A percentile compares a stretch with the other conserved stretches of the same genome.
These are phyloP conservation scores for Arctium lappa DNA, from an alignment of 129 eudicot genomes.

Conservation along the genomic window DNA sequence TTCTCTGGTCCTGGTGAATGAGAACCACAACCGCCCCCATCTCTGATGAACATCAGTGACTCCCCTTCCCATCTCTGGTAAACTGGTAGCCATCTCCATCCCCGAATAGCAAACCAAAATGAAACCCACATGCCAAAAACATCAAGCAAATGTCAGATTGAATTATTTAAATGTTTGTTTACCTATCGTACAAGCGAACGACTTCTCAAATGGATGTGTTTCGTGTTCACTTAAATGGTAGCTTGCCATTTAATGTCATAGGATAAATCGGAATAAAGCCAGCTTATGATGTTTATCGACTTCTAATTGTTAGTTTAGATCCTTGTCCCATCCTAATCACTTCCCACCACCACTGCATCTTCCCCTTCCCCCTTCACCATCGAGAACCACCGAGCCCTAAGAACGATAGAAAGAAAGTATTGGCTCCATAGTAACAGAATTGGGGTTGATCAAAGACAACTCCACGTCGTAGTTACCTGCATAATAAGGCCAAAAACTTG, in stretches of 20 bases:
- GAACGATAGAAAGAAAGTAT: background rate
- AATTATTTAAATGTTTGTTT: too few species aligned
- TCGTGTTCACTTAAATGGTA: background rate
- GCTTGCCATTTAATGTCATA: background rate
- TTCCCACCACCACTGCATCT: background rate
- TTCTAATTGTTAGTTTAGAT: background rate
- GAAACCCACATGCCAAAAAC: background rate
- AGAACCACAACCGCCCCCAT: background rate
- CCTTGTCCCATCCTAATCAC: background rate
- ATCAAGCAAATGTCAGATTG: background rate
- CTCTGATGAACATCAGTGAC: background rate
- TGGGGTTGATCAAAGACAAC: background rate
- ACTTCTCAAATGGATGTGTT: too few species aligned
- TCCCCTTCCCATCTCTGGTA: background rate
- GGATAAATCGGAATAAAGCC: too few species aligned
- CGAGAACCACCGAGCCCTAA: background rate
- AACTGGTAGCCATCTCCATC: background rate
- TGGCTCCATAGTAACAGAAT: too few species aligned
- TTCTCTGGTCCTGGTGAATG: background rate
- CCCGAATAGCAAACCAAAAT: too few species aligned
- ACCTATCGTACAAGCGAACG: too few species aligned
- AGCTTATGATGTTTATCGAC: background rate
- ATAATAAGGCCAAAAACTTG: background rate
- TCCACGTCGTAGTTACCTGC: background rate
- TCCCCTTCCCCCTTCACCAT: background rate